Evolutionary conservation across 2,329 filamentous ascomycete genomes (phyloP).

Genomic region (Neonectria magnoliae): DNA sequence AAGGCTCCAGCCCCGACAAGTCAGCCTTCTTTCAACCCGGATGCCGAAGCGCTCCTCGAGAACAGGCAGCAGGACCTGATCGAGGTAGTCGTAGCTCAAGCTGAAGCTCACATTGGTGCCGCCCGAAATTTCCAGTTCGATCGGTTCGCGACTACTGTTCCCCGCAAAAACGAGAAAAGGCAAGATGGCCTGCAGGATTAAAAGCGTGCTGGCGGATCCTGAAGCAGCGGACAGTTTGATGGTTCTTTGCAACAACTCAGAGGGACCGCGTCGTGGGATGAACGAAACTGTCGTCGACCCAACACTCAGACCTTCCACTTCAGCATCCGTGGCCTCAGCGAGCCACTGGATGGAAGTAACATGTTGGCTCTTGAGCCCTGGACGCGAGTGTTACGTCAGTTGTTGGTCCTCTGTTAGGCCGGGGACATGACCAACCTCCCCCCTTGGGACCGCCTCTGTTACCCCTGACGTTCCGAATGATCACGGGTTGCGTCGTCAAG

Average conservation of each 20-base stretch:
- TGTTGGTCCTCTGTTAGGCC: background rate
- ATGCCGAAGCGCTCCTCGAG: conserved; percentile 63
- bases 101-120: conserved; percentile 70
- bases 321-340: conserved; percentile 60
- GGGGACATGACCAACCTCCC: conserved; percentile 40
- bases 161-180: conserved; percentile 67
- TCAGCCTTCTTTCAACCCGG: conserved; percentile 55
- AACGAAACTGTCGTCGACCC: conserved; percentile 63
- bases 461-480: conserved; percentile 64
- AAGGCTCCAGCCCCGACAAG: conserved; percentile 61
- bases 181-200: conserved; percentile 69
- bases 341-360: conserved; percentile 66
- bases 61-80: conserved; percentile 67
- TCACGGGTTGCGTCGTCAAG: conserved; percentile 62
- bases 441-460: conserved; percentile 53
- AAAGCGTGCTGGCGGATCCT: conserved; percentile 62
- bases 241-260: conserved; percentile 52
- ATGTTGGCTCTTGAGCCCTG: conserved; percentile 70
- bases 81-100: conserved; percentile 69
- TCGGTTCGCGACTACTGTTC: conserved; percentile 53
- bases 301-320: conserved; percentile 60
- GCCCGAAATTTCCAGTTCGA: conserved; percentile 63
- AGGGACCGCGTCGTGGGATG: conserved; percentile 51
- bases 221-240: conserved; percentile 62
- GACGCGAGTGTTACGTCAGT: background rate